These are phyloP conservation scores for Myotisia sp. DNA, from an alignment of 2,329 filamentous ascomycete species.

Conservation along the genomic window DNA sequence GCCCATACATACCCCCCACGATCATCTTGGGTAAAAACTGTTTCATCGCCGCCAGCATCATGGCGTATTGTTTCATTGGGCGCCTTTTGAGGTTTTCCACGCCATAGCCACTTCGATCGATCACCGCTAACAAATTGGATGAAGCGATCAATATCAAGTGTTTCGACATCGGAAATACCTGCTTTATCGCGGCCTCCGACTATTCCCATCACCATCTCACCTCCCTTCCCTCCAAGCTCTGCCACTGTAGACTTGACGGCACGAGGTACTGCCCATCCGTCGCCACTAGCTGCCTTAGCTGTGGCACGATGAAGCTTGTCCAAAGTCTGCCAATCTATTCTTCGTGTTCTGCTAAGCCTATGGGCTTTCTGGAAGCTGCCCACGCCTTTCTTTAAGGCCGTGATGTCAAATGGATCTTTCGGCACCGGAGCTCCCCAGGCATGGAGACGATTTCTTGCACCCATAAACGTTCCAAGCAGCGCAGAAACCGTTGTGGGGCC, in stretches of 20 bases:
- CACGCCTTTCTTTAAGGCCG: slow-evolving; percentile 68
- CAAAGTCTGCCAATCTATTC: slow-evolving; percentile 71
- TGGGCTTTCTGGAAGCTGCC: slow-evolving; percentile 79
- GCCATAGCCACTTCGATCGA: slow-evolving; percentile 85
- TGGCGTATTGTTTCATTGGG: slow-evolving; percentile 19
- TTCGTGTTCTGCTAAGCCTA: slow-evolving; percentile 61
- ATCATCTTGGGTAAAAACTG: slow-evolving; percentile 33
- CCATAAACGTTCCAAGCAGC: slow-evolving; percentile 73
- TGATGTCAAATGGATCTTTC: slow-evolving; percentile 84
- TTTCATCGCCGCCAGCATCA: slow-evolving; percentile 23
- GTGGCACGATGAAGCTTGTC: slow-evolving; percentile 69
- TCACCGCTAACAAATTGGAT: slow-evolving; percentile 65
- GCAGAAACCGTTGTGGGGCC: slow-evolving; percentile 85
- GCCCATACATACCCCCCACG: slow-evolving; percentile 35
- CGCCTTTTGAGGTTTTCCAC: slow-evolving; percentile 66
- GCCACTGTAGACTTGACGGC: slow-evolving; percentile 92
- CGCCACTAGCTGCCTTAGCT: slow-evolving; percentile 74
- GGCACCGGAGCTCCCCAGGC: slow-evolving; percentile 69
- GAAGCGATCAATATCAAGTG: slow-evolving; percentile 74
- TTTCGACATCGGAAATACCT: slow-evolving; percentile 85
- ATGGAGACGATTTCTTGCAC: slow-evolving; percentile 75
- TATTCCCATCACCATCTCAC: slow-evolving; percentile 91
- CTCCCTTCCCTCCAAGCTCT: slow-evolving; percentile 83
- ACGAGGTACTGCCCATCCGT: slow-evolving; percentile 82
- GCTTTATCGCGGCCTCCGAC: slow-evolving; percentile 75